A percentile compares a stretch with the other conserved stretches of the same genome.
Evolutionary conservation across 2,329 filamentous ascomycete genomes (phyloP).

Genomic region (Talaromyces sp.): DNA sequence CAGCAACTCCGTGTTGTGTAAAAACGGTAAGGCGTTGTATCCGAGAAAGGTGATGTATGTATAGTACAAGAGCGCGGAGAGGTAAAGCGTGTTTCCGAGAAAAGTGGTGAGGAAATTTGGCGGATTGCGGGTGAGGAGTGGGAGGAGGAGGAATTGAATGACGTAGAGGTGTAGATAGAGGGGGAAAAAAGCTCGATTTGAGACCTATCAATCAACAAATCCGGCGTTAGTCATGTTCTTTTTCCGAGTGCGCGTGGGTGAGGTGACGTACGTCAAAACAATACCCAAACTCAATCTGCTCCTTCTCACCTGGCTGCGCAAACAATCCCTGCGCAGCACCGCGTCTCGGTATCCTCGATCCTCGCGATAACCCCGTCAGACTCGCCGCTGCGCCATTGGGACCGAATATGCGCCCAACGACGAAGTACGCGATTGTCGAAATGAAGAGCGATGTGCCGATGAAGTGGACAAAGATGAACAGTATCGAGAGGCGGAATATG

Average conservation of each 20-base stretch:
- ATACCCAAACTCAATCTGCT: conserved; percentile 67
- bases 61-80: conserved; percentile 66
- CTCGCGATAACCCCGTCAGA: conserved; percentile 46
- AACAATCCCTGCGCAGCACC: conserved; percentile 57
- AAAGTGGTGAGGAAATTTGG: conserved; percentile 51
- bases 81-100: conserved; percentile 64
- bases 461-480: conserved; percentile 59
- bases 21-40: conserved; percentile 67
- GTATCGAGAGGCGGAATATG: conserved; percentile 48
- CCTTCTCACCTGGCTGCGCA: conserved; percentile 54
- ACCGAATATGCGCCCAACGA: conserved; percentile 62
- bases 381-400: conserved; percentile 49
- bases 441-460: conserved; percentile 59
- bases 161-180: conserved; percentile 67
- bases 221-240: background rate
- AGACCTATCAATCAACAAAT: conserved; percentile 45
- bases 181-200: conserved; percentile 66
- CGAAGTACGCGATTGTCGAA: conserved; percentile 63
- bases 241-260: background rate
- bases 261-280: conserved; percentile 61
- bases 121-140: conserved; percentile 49
- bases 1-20: conserved; percentile 66
- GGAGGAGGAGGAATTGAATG: conserved; percentile 66
- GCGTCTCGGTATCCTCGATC: conserved; percentile 49
- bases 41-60: conserved; percentile 68